Percentiles rank a stretch among this genome's conserved stretches.
Conservation (phyloP, 2,329 filamentous ascomycete genomes). For the Biscogniauxia mediterranea region DNA sequence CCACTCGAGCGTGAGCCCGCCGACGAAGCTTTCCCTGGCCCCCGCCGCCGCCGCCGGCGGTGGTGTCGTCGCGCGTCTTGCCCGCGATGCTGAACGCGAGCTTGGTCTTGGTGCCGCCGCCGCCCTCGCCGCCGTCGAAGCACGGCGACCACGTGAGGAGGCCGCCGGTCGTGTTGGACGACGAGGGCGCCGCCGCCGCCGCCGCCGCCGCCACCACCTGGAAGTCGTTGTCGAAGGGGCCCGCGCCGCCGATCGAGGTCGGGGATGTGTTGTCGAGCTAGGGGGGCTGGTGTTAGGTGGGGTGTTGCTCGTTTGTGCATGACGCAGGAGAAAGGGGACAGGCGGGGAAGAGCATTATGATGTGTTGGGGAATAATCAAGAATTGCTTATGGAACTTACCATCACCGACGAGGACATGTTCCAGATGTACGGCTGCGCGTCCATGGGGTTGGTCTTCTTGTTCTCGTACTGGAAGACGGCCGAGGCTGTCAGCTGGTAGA, state of each 20-base stretch:
- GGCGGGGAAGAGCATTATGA: no score
- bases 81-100: conserved; percentile 9
- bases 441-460: conserved; percentile 10
- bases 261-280: conserved; percentile 6
- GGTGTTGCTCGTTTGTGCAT: no score
- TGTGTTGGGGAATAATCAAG: background rate
- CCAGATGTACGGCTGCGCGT: conserved; percentile 17
- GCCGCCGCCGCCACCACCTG: no score
- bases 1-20: conserved; percentile 15
- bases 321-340: background rate
- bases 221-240: conserved; percentile 12
- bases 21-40: conserved; percentile 11
- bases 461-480: conserved; percentile 16
- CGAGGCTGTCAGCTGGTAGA: conserved; percentile 12
- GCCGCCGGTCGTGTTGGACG: conserved; percentile 3
- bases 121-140: conserved; percentile 20
- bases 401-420: conserved; percentile 19
- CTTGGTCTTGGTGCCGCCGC: conserved; percentile 18
- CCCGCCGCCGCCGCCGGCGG: conserved; percentile 3
- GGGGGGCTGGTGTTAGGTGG: background rate
- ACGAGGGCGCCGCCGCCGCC: no score
- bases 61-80: conserved; percentile 14
- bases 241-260: conserved; percentile 13
- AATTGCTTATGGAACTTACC: conserved; percentile 9
- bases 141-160: conserved; percentile 19